These are phyloP conservation scores for Colletotrichum eremochloae DNA, from an alignment of 2,329 filamentous ascomycete genomes.

Conservation along the genomic window DNA sequence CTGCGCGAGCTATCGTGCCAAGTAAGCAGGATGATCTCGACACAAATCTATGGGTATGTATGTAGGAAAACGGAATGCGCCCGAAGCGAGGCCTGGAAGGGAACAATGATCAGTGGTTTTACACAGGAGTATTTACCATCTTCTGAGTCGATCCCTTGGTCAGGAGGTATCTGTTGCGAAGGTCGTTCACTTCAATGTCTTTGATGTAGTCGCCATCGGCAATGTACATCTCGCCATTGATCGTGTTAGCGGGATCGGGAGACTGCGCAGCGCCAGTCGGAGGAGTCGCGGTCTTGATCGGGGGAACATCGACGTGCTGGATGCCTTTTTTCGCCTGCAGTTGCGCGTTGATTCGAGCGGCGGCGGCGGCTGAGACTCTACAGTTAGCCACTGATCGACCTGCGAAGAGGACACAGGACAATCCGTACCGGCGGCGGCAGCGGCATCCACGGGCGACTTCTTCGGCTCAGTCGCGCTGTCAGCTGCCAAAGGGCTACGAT, in stretches of 20 bases:
- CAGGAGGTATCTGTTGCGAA: conserved; percentile 95
- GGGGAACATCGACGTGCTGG: conserved; percentile 90
- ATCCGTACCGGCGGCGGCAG: conserved; percentile 79
- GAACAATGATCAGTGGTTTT: conserved; percentile 53
- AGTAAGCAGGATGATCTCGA: conserved; percentile 79
- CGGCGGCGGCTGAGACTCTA: conserved; percentile 78
- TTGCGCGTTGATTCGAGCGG: conserved; percentile 87
- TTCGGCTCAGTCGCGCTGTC: conserved; percentile 56
- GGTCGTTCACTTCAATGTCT: conserved; percentile 98
- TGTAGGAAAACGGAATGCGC: conserved; percentile 41
- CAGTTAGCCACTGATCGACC: conserved; percentile 44
- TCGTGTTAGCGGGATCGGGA: conserved; percentile 61
- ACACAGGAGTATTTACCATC: conserved; percentile 90
- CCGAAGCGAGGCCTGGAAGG: conserved; percentile 36
- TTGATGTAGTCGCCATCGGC: conserved; percentile 98
- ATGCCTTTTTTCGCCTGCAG: conserved; percentile 89
- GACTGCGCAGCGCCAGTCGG: conserved; percentile 57
- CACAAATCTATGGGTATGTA: conserved; percentile 57
- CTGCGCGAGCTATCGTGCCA: conserved; percentile 73
- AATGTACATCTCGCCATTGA: conserved; percentile 92
- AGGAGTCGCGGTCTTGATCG: conserved; percentile 74
- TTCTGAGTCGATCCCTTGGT: conserved; percentile 98
- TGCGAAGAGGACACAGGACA: not conserved
- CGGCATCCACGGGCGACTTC: conserved; percentile 73
- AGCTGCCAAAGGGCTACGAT: conserved; percentile 80